phyloP scores from a whole-genome alignment of 805 yeast species.

The Yarrowia porcina region DNA sequence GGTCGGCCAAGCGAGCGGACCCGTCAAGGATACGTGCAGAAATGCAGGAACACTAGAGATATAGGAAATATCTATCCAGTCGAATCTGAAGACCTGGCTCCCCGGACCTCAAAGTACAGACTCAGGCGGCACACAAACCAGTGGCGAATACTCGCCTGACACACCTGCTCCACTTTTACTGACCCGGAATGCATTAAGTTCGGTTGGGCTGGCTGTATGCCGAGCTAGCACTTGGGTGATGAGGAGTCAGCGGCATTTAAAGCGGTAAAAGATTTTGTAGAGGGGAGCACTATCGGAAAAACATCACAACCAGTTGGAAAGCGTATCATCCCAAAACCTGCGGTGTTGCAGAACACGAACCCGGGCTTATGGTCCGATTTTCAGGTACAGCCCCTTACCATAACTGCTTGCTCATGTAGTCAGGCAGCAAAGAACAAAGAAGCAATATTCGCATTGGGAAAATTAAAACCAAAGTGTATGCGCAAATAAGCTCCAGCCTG shows the following conservation, averaged over 20 bases:
- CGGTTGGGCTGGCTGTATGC: not conserved
- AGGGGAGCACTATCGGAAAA: not conserved
- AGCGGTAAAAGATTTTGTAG: not conserved
- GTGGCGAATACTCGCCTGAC: slow-evolving; percentile 1
- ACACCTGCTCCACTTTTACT: not conserved
- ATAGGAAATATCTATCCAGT: no score
- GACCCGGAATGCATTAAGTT: slow-evolving; percentile 15
- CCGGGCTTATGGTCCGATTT: not conserved
- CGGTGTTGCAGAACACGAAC: not conserved
- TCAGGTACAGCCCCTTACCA: not conserved
- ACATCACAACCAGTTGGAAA: not conserved
- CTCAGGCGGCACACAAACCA: not conserved
- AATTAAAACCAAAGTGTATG: not conserved
- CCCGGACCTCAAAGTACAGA: no score
- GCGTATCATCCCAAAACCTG: not conserved
- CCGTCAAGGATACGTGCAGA: no score
- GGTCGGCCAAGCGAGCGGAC: not conserved
- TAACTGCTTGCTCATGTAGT: not conserved
- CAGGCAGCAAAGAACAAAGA: slow-evolving; percentile 7
- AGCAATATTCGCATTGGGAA: not conserved
- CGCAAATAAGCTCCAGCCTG: not conserved
- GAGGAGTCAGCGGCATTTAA: not conserved
- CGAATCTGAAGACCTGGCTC: not conserved
- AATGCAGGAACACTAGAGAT: not conserved
- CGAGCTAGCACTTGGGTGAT: not conserved